Evolutionary conservation across 768 basidiomycete species (phyloP).

Genomic region (Cystofilobasidium capitatum): DNA sequence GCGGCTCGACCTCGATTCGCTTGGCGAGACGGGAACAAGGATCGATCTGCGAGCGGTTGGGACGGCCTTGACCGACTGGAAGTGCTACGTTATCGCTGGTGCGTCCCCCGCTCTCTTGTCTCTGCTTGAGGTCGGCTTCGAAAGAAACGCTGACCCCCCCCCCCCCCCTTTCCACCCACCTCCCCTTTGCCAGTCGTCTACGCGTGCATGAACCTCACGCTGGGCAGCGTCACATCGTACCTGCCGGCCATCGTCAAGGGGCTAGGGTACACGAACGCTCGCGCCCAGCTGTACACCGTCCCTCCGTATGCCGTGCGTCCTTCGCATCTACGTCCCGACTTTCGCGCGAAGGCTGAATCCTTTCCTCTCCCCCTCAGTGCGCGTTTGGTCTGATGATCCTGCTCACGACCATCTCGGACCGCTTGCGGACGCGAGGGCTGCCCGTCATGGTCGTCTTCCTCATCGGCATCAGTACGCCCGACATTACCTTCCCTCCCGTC

Average conservation of each 20-base stretch:
- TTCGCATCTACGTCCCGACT: conserved; percentile 38
- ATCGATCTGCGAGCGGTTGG: conserved; percentile 33
- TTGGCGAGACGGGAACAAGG: not conserved
- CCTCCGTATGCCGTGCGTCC: conserved; percentile 41
- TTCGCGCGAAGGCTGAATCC: too few species aligned
- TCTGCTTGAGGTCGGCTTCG: not conserved
- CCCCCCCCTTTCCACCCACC: not conserved
- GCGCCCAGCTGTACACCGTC: conserved; percentile 39
- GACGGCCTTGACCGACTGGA: conserved; percentile 39
- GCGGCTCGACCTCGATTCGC: conserved; percentile 31
- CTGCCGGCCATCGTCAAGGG: conserved; percentile 42
- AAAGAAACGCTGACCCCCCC: too few species aligned
- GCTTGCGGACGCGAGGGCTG: conserved; percentile 24
- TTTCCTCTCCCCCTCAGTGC: too few species aligned
- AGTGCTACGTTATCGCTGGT: conserved; percentile 36
- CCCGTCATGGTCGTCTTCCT: conserved; percentile 36
- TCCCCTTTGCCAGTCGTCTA: conserved; percentile 27
- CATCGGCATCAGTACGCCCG: conserved; percentile 34
- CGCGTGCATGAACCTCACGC: conserved; percentile 39
- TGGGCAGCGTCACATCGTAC: conserved; percentile 35
- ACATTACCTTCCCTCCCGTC: too few species aligned
- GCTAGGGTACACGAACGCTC: conserved; percentile 29
- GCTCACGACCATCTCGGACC: conserved; percentile 28
- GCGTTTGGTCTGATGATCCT: conserved; percentile 26
- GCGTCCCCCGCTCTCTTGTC: not conserved